Percentiles rank a stretch among this genome's conserved stretches.
These are phyloP conservation scores for Pythium phragmiticola DNA, from an alignment of 352 stramenopile species.

Conservation along the genomic window DNA sequence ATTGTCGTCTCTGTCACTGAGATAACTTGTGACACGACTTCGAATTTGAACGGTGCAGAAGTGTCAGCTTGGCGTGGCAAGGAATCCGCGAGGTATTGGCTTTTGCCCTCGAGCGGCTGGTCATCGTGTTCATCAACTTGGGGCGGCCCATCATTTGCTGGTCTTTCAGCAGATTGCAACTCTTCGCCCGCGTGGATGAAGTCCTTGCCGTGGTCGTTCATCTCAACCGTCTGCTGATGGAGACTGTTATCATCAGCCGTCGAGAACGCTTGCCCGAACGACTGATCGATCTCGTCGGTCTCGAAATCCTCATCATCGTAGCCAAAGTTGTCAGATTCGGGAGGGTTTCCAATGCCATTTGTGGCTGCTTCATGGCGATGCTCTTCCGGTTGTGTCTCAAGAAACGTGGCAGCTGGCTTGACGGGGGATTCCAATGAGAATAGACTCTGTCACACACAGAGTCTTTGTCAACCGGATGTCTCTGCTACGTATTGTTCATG, in stretches of 20 bases:
- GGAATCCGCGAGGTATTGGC: background rate
- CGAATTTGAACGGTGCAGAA: slow-evolving; percentile 5
- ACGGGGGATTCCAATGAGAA: slow-evolving; percentile 31
- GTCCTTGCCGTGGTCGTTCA: slow-evolving; percentile 40
- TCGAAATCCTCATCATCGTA: slow-evolving; percentile 84
- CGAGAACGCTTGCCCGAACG: background rate
- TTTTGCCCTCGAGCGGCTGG: background rate
- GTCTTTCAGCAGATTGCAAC: background rate
- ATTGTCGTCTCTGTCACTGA: slow-evolving; percentile 11
- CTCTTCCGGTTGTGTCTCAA: background rate
- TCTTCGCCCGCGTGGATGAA: slow-evolving; percentile 35
- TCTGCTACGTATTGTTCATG: background rate
- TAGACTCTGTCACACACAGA: slow-evolving; percentile 9
- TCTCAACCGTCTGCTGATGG: background rate
- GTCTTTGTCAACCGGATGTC: background rate
- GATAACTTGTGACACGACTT: slow-evolving; percentile 6
- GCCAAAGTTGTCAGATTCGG: slow-evolving; percentile 45
- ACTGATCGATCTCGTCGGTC: slow-evolving; percentile 26
- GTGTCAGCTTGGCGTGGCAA: background rate
- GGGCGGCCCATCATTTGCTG: too few species aligned
- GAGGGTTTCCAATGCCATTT: background rate
- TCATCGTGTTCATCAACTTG: background rate
- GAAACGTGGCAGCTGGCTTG: background rate
- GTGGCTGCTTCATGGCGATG: background rate
- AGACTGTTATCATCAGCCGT: background rate